Conservation (phyloP, 768 basidiomycete species). For the Sporobolomyces roseus region DNA sequence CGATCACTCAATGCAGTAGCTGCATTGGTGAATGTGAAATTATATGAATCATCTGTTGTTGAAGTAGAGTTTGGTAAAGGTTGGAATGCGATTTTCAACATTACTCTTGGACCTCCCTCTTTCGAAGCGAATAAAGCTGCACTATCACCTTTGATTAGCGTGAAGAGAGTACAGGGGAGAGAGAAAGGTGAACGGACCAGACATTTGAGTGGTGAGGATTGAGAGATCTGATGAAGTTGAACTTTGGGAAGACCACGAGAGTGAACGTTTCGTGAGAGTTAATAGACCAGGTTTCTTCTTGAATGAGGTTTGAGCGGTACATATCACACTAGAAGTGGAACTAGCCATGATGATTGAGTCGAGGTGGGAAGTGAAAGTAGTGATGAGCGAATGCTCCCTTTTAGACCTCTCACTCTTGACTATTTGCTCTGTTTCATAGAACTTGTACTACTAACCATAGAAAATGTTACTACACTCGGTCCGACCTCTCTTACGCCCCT, state of each 20-base stretch:
- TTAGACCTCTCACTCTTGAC: too few species aligned
- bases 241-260: slow-evolving; percentile 74
- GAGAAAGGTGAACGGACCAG: slow-evolving; percentile 47
- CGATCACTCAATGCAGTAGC: slow-evolving; percentile 65
- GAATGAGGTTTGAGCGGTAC: slow-evolving; percentile 55
- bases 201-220: slow-evolving; percentile 61
- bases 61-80: slow-evolving; percentile 56
- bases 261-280: slow-evolving; percentile 58
- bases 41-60: slow-evolving; percentile 61
- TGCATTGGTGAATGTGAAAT: slow-evolving; percentile 65
- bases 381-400: too few species aligned
- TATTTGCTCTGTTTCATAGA: too few species aligned
- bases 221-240: slow-evolving; percentile 61
- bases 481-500: too few species aligned
- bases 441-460: too few species aligned
- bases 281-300: slow-evolving; percentile 75
- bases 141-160: slow-evolving; percentile 27
- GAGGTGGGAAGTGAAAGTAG: too few species aligned
- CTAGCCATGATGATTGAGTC: too few species aligned
- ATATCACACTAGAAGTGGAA: too few species aligned
- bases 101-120: slow-evolving; percentile 71
- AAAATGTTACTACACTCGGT: too few species aligned
- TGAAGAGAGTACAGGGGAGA: slow-evolving; percentile 30
- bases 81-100: slow-evolving; percentile 68
- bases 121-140: slow-evolving; percentile 81